phyloP scores from a whole-genome alignment of 2,329 filamentous ascomycete genomes.

The Periconia digitata region DNA sequence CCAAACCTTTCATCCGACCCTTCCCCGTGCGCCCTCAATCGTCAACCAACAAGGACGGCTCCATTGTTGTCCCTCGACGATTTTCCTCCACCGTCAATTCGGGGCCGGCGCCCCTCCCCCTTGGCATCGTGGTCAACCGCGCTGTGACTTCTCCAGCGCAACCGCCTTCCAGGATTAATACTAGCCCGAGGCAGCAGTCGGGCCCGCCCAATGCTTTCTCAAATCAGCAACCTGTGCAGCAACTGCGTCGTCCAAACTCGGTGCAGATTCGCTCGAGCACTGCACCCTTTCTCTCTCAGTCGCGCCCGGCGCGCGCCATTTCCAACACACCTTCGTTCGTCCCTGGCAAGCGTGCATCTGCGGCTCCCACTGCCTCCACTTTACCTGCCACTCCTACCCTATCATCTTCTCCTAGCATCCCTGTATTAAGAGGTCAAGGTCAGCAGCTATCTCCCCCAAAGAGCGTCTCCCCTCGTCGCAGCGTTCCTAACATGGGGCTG shows the following conservation, averaged over 20 bases:
- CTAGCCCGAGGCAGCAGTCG: conserved; percentile 13
- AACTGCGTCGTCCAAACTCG: conserved; percentile 45
- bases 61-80: conserved; percentile 31
- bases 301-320: conserved; percentile 33
- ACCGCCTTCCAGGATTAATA: conserved; percentile 17
- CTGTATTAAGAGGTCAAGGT: conserved; percentile 29
- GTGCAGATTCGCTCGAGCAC: conserved; percentile 48
- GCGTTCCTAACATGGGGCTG: conserved; percentile 44
- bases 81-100: conserved; percentile 28
- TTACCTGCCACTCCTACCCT: conserved; percentile 19
- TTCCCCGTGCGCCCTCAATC: conserved; percentile 38
- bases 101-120: conserved; percentile 25
- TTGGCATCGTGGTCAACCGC: conserved; percentile 27
- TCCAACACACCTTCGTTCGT: conserved; percentile 36
- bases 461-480: conserved; percentile 28
- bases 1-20: conserved; percentile 40
- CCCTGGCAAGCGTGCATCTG: conserved; percentile 24
- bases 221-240: conserved; percentile 6
- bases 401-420: conserved; percentile 18
- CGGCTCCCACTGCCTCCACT: conserved; percentile 9
- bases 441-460: conserved; percentile 16
- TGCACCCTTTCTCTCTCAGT: conserved; percentile 47
- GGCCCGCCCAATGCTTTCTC: conserved; percentile 13
- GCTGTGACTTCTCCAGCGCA: conserved; percentile 35
- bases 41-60: conserved; percentile 25